phyloP scores from a whole-genome alignment of 108 stramenopile genomes.

The Cylindrotheca closterium region DNA sequence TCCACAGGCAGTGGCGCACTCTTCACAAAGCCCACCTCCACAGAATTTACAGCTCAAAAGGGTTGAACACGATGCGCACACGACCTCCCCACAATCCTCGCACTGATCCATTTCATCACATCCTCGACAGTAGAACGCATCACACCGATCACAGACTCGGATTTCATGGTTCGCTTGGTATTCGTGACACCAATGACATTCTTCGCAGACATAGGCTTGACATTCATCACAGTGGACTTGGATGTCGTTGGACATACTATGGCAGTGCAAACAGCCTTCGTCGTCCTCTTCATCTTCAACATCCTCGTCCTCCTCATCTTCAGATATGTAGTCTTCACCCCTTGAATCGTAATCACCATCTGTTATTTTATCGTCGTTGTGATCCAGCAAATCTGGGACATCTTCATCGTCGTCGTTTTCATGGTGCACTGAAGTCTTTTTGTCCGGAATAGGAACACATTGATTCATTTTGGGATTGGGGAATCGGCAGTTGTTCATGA shows the following conservation, averaged over 20 bases:
- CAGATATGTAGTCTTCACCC: constrained; percentile 1
- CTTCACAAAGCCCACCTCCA: constrained; percentile 89
- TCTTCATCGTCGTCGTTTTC: constrained; percentile 9
- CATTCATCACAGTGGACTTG: constrained; percentile 92
- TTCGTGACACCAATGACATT: constrained; percentile 92
- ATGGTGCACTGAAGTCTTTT: neutral
- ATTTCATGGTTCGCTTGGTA: constrained; percentile 93
- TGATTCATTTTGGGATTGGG: neutral
- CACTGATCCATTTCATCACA: constrained; percentile 96
- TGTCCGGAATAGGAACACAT: neutral
- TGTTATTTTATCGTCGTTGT: neutral
- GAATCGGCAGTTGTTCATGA: neutral
- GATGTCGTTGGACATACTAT: constrained; percentile 24
- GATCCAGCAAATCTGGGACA: neutral
- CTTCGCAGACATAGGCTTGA: constrained; percentile 76
- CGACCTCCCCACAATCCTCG: constrained; percentile 91
- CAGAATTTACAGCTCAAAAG: constrained; percentile 91
- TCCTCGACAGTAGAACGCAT: constrained; percentile 84
- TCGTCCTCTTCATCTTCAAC: constrained; percentile 20
- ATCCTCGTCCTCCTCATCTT: constrained; percentile 7
- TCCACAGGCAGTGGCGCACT: constrained; percentile 92
- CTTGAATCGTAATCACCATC: neutral
- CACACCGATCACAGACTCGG: constrained; percentile 91
- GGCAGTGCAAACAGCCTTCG: constrained; percentile 43
- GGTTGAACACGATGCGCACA: constrained; percentile 84